A percentile compares a stretch with the other conserved stretches of the same genome.
Conservation (phyloP, 176 grass and related monocot genomes). For the Carex scoparia region DNA sequence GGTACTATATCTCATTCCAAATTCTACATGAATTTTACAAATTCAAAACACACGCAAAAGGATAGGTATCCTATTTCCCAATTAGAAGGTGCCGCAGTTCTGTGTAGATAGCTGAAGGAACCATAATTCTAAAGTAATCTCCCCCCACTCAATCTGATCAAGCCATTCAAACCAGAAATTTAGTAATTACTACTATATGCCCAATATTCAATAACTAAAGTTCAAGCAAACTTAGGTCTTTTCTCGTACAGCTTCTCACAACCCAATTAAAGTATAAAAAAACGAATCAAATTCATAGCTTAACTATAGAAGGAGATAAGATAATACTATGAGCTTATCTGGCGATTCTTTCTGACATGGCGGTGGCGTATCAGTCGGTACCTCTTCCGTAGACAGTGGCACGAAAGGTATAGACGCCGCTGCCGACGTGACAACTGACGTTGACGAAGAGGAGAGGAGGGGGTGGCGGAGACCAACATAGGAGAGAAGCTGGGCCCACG, state of each 20-base stretch:
- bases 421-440: constrained; percentile 33
- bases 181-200: constrained; percentile 7
- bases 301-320: neutral
- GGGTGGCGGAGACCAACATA: constrained; percentile 83
- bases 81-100: constrained; percentile 5
- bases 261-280: constrained; percentile 15
- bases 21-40: neutral
- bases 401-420: constrained; percentile 62
- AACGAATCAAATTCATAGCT: constrained; percentile 30
- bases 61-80: neutral
- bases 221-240: constrained; percentile 17
- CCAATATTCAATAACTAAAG: neutral
- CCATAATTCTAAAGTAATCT: neutral
- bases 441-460: constrained; percentile 39
- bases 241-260: neutral
- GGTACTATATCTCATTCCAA: constrained; percentile 11
- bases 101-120: neutral
- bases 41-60: neutral
- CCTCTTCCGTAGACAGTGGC: constrained; percentile 60
- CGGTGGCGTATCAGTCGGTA: constrained; percentile 45
- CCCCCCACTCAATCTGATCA: neutral
- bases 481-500: constrained; percentile 79
- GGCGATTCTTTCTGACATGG: constrained; percentile 33
- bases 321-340: constrained; percentile 63
- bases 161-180: neutral